phyloP scores from a whole-genome alignment of 371 early-diverging fungal species.

The Aphelidium insulamus region DNA sequence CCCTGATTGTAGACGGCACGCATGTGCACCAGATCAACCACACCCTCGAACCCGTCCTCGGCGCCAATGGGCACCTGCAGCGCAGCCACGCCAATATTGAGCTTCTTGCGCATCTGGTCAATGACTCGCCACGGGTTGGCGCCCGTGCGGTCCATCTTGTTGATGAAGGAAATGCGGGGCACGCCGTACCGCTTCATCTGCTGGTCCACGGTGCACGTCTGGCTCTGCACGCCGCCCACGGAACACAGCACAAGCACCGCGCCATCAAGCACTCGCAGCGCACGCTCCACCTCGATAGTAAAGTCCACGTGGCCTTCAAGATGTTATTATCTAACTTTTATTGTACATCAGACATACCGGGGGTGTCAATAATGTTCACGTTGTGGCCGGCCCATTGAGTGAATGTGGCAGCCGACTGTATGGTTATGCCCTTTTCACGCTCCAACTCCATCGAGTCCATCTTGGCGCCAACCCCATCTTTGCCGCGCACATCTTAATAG shows the following conservation, averaged over 20 bases:
- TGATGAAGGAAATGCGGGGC: constrained; percentile 66
- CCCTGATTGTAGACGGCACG: constrained; percentile 80
- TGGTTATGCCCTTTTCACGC: constrained; percentile 87
- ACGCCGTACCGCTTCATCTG: constrained; percentile 78
- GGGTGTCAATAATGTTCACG: constrained; percentile 79
- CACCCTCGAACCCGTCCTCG: constrained; percentile 69
- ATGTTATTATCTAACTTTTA: neutral
- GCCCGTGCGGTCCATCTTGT: constrained; percentile 84
- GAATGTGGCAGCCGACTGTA: constrained; percentile 73
- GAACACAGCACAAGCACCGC: constrained; percentile 66
- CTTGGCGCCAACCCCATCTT: constrained; percentile 91
- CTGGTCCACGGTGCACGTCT: constrained; percentile 91
- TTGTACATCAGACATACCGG: constrained; percentile 20
- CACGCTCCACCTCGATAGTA: constrained; percentile 78
- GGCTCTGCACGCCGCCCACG: constrained; percentile 68
- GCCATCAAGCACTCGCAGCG: constrained; percentile 73
- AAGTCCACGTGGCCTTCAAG: constrained; percentile 63
- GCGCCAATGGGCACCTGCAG: constrained; percentile 84
- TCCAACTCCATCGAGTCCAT: constrained; percentile 98
- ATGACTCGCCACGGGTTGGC: constrained; percentile 82
- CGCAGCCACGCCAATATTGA: constrained; percentile 73
- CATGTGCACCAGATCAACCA: constrained; percentile 75
- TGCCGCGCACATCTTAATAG: constrained; percentile 93
- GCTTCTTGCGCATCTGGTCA: constrained; percentile 68
- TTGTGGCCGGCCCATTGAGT: constrained; percentile 49